A percentile compares a stretch with the other conserved stretches of the same genome.
These are phyloP conservation scores for Podospora comata DNA, from an alignment of 495 filamentous ascomycete species.

Conservation along the genomic window DNA sequence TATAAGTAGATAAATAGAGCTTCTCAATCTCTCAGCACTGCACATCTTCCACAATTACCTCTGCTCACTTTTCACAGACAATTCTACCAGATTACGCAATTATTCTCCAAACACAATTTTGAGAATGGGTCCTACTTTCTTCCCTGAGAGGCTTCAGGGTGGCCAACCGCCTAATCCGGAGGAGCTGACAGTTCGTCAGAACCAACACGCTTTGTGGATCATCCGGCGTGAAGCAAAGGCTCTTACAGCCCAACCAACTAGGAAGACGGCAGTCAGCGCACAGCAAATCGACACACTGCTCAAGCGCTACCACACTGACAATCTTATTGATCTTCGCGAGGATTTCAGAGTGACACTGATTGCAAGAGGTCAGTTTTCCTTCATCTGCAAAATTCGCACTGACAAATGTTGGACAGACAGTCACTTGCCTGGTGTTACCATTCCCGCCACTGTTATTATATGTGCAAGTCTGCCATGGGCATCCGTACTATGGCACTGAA, in stretches of 20 bases:
- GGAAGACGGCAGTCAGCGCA: background rate
- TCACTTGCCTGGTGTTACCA: background rate
- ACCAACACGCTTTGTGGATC: background rate
- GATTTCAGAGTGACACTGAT: background rate
- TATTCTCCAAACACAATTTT: background rate
- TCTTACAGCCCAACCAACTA: background rate
- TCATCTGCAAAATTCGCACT: background rate
- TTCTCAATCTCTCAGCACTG: no score
- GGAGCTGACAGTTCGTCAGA: background rate
- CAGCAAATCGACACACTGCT: background rate
- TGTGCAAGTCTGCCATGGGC: conserved; percentile 8
- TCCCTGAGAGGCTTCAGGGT: background rate
- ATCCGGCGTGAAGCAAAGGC: background rate
- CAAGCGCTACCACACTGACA: background rate
- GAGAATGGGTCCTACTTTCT: background rate
- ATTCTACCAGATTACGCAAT: background rate
- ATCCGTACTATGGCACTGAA: conserved; percentile 12
- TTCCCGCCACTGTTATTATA: background rate
- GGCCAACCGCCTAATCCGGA: background rate
- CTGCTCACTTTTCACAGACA: background rate
- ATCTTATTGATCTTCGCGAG: background rate
- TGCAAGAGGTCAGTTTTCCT: background rate
- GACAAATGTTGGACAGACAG: background rate
- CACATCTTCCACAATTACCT: no score
- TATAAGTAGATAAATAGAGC: no score